These are phyloP conservation scores for Myotisia sp. DNA, from an alignment of 2,329 filamentous ascomycete genomes.

Conservation along the genomic window DNA sequence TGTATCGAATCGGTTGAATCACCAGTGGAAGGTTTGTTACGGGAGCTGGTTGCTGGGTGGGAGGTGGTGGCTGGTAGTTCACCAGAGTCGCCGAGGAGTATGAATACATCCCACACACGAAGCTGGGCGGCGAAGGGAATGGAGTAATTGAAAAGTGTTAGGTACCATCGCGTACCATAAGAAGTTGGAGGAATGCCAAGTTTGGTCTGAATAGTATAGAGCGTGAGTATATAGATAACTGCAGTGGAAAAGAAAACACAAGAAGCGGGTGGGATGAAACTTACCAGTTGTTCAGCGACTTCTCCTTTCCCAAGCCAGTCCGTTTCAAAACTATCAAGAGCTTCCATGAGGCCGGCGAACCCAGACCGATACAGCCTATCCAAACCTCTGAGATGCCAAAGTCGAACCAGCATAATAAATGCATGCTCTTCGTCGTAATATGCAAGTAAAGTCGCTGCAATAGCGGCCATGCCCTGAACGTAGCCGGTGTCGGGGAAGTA, in stretches of 20 bases:
- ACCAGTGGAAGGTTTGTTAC: constrained; percentile 16
- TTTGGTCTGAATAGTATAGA: constrained; percentile 45
- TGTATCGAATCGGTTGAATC: constrained; percentile 10
- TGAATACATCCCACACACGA: constrained; percentile 94
- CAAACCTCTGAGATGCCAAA: constrained; percentile 81
- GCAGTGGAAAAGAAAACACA: too few species aligned
- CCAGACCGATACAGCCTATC: constrained; percentile 71
- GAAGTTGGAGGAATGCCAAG: constrained; percentile 71
- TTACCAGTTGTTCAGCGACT: constrained; percentile 65
- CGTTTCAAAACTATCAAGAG: constrained; percentile 69
- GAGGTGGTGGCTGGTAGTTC: constrained; percentile 20
- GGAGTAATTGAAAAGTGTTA: constrained; percentile 93
- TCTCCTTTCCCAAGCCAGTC: constrained; percentile 68
- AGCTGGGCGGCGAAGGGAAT: constrained; percentile 90
- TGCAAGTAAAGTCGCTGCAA: constrained; percentile 82
- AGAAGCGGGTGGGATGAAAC: constrained; percentile 27
- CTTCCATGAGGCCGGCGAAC: constrained; percentile 75
- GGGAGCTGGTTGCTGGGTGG: constrained; percentile 13
- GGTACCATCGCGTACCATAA: constrained; percentile 95
- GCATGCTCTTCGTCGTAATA: constrained; percentile 93
- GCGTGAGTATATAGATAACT: too few species aligned
- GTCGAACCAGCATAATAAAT: constrained; percentile 90
- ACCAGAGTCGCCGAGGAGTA: constrained; percentile 72
- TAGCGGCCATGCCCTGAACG: constrained; percentile 91
- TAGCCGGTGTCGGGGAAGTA: constrained; percentile 88